These are phyloP conservation scores for Plasmodium adleri DNA, from an alignment of 169 alveolate genomes.

Conservation along the genomic window DNA sequence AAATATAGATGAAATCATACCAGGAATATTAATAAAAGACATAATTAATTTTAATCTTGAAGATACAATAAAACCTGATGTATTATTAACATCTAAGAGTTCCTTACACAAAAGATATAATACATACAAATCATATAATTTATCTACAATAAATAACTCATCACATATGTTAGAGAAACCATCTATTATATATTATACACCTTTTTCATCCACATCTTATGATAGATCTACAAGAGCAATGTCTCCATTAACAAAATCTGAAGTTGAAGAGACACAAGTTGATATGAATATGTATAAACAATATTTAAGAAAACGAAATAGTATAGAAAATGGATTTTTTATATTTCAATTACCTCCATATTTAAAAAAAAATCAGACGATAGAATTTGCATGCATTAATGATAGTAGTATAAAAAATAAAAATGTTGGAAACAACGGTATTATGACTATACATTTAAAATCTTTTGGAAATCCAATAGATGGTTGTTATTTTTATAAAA, in stretches of 20 bases:
- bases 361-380: constrained; percentile 24
- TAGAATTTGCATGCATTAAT: constrained; percentile 56
- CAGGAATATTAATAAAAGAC: constrained; percentile 41
- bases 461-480: constrained; percentile 14
- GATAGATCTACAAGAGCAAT: background rate
- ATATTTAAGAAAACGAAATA: constrained; percentile 27
- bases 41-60: constrained; percentile 4
- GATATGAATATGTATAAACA: background rate
- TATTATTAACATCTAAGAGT: too few species aligned
- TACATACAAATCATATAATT: too few species aligned
- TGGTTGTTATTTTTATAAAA: constrained; percentile 62
- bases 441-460: constrained; percentile 43
- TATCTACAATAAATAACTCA: too few species aligned
- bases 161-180: too few species aligned
- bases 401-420: constrained; percentile 11
- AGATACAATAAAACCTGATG: constrained; percentile 5
- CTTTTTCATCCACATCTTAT: background rate
- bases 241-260: background rate
- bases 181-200: background rate
- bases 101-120: too few species aligned
- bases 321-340: constrained; percentile 31
- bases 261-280: background rate
- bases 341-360: constrained; percentile 69
- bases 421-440: constrained; percentile 48
- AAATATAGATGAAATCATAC: constrained; percentile 14